Percentiles rank a stretch among this genome's conserved stretches.
These are phyloP conservation scores for Sodiomyces alkalinus DNA, from an alignment of 2,329 filamentous ascomycete species.

Conservation along the genomic window DNA sequence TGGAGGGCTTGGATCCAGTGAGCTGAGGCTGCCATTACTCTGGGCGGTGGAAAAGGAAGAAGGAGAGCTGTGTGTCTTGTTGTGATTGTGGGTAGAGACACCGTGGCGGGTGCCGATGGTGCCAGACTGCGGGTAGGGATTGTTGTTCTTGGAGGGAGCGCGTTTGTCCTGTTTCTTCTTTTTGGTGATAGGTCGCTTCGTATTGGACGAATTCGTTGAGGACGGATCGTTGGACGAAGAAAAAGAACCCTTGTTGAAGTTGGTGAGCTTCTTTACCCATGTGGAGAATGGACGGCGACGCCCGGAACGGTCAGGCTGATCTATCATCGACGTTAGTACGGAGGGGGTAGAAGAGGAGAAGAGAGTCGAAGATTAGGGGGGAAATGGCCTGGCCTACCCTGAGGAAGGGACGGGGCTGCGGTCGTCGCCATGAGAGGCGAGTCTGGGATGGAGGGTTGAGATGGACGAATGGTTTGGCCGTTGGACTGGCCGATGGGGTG, in stretches of 20 bases:
- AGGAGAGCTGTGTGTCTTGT: too few relatives aligned
- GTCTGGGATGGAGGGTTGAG: neutral
- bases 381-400: too few relatives aligned
- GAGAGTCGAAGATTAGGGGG: conserved; percentile 3
- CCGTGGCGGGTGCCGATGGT: conserved; percentile 26
- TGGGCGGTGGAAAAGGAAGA: conserved; percentile 42
- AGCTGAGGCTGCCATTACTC: conserved; percentile 37
- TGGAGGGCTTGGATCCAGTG: conserved; percentile 36
- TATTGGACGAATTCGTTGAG: conserved; percentile 16
- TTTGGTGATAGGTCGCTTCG: conserved; percentile 25
- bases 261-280: conserved; percentile 88
- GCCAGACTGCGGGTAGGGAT: conserved; percentile 81
- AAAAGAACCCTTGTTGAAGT: conserved; percentile 60
- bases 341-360: neutral
- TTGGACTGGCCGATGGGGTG: too few relatives aligned
- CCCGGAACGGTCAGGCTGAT: conserved; percentile 44
- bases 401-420: conserved; percentile 8
- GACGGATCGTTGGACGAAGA: conserved; percentile 41
- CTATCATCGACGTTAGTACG: conserved; percentile 31
- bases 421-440: conserved; percentile 9
- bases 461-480: neutral
- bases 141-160: conserved; percentile 54
- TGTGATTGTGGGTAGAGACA: conserved; percentile 23
- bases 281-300: conserved; percentile 77
- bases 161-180: conserved; percentile 37